phyloP scores from a whole-genome alignment of 2,329 filamentous ascomycete genomes.

The Talaromyces albobiverticillius region DNA sequence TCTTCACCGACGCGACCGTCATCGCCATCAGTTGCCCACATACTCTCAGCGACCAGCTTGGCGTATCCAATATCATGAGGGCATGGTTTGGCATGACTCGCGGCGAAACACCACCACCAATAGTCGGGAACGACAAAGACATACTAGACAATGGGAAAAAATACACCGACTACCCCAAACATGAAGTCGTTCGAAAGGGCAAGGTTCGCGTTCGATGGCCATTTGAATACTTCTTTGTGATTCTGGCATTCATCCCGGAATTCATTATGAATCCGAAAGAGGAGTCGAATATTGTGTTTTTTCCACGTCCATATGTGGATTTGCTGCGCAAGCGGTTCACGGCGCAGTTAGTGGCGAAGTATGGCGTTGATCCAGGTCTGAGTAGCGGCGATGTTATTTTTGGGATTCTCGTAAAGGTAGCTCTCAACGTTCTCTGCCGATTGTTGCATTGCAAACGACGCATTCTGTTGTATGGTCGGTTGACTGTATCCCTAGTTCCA shows the following conservation, averaged over 20 bases:
- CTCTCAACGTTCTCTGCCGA: too few relatives aligned
- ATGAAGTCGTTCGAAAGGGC: neutral
- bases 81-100: neutral
- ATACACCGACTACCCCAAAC: neutral
- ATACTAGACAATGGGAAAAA: neutral
- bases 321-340: neutral
- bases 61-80: neutral
- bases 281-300: neutral
- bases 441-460: too few relatives aligned
- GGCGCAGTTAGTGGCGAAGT: neutral
- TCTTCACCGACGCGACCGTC: constrained; percentile 1
- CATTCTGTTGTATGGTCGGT: neutral
- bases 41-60: neutral
- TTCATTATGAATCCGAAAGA: neutral
- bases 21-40: neutral
- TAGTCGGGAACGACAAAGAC: neutral
- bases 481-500: neutral
- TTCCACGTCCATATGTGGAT: neutral
- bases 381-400: neutral
- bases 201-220: neutral
- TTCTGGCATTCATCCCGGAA: neutral
- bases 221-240: neutral
- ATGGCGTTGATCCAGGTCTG: neutral
- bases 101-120: neutral
- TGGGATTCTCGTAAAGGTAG: constrained; percentile 1